phyloP scores from a whole-genome alignment of 2,329 filamentous ascomycete species.

The Aspergillaceae sp. region DNA sequence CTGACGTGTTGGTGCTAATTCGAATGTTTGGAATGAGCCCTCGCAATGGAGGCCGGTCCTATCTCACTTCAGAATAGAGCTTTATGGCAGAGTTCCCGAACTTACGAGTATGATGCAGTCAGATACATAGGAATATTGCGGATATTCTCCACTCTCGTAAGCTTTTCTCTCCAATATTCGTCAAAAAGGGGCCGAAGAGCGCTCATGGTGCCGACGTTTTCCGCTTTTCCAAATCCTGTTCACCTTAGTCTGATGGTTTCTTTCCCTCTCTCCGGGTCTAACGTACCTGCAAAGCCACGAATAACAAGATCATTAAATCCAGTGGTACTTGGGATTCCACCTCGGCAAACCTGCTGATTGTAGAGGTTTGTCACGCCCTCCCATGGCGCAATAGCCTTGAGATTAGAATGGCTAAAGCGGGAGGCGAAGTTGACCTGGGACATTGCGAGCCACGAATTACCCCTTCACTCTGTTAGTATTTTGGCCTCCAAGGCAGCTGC shows the following conservation, averaged over 20 bases:
- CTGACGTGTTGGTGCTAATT: constrained; percentile 3
- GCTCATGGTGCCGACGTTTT: too few relatives aligned
- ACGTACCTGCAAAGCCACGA: constrained; percentile 5
- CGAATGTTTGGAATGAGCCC: constrained; percentile 15
- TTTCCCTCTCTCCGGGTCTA: too few relatives aligned
- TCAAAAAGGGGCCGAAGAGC: constrained; percentile 9
- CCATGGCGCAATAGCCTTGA: constrained; percentile 17
- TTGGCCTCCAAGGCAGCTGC: neutral
- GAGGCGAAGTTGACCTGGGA: constrained; percentile 8
- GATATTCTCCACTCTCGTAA: constrained; percentile 14
- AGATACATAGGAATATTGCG: constrained; percentile 15
- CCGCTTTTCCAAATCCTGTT: constrained; percentile 5
- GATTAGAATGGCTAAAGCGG: constrained; percentile 6
- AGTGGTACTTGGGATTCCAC: constrained; percentile 9
- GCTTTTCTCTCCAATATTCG: constrained; percentile 12
- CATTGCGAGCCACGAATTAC: constrained; percentile 12
- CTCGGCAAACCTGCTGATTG: constrained; percentile 9
- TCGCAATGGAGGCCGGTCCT: constrained; percentile 11
- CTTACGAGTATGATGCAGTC: constrained; percentile 13
- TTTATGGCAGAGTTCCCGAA: neutral
- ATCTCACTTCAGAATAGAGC: neutral
- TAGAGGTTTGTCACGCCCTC: constrained; percentile 13
- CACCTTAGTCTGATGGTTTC: too few relatives aligned
- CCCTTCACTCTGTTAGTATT: neutral
- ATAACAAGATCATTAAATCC: constrained; percentile 7